phyloP scores from a whole-genome alignment of 129 eudicot genomes.

The Pittosporum tobira region DNA sequence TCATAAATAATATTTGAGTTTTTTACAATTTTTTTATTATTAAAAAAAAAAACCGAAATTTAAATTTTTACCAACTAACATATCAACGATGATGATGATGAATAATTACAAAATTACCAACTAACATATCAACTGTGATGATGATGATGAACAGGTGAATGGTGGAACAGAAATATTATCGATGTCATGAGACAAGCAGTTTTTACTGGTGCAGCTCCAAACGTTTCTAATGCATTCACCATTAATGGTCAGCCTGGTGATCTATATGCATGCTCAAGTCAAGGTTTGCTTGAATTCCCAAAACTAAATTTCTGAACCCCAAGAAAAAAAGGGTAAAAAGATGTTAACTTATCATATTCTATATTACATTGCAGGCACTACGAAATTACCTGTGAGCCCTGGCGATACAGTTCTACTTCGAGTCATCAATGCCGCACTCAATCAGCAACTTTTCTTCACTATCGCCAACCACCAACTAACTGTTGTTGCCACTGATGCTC shows the following conservation, averaged over 20 bases:
- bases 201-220: conserved; percentile 64
- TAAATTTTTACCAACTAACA: too few relatives aligned
- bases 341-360: neutral
- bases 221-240: conserved; percentile 63
- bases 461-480: conserved; percentile 54
- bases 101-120: too few relatives aligned
- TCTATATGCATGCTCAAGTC: conserved; percentile 46
- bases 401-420: conserved; percentile 46
- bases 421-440: conserved; percentile 58
- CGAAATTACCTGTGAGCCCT: conserved; percentile 28
- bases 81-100: too few relatives aligned
- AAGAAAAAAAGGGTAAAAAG: too few relatives aligned
- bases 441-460: conserved; percentile 53
- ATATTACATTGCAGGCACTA: conserved; percentile 26
- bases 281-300: too few relatives aligned
- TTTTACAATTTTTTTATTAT: too few relatives aligned
- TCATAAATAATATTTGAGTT: too few relatives aligned
- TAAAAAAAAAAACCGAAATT: too few relatives aligned
- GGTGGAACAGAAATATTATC: conserved; percentile 64
- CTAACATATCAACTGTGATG: too few relatives aligned
- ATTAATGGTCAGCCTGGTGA: conserved; percentile 80
- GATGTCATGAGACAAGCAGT: conserved; percentile 38
- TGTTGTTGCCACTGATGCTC: conserved; percentile 50
- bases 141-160: conserved; percentile 60
- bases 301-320: too few relatives aligned